Conservation (phyloP, 805 yeast species). For the Tetrapisispora iriomotensis region DNA sequence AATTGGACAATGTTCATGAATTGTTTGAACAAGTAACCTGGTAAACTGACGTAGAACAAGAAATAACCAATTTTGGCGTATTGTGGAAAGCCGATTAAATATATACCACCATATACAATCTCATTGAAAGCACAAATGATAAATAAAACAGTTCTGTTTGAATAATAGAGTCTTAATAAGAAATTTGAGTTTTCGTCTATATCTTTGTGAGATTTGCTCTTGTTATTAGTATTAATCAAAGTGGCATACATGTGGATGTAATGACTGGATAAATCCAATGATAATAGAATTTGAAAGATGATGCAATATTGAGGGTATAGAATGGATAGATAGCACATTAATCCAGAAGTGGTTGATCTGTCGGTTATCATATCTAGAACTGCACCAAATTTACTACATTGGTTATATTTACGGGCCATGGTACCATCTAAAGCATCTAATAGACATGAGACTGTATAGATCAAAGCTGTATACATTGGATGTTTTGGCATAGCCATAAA, state of each 20-base stretch:
- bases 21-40: slow-evolving; percentile 88
- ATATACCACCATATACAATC: slow-evolving; percentile 81
- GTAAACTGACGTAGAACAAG: slow-evolving; percentile 53
- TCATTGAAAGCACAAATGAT: slow-evolving; percentile 90
- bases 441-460: slow-evolving; percentile 82
- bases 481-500: slow-evolving; percentile 73
- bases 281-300: slow-evolving; percentile 72
- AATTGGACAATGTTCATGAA: slow-evolving; percentile 81
- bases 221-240: slow-evolving; percentile 59
- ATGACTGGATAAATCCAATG: slow-evolving; percentile 84
- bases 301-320: slow-evolving; percentile 51
- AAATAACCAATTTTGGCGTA: slow-evolving; percentile 47
- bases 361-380: slow-evolving; percentile 98
- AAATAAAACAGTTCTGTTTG: slow-evolving; percentile 74
- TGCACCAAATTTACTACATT: slow-evolving; percentile 89
- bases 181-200: slow-evolving; percentile 61
- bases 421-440: slow-evolving; percentile 95
- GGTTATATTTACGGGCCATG: slow-evolving; percentile 83
- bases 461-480: slow-evolving; percentile 65
- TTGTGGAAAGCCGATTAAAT: slow-evolving; percentile 53
- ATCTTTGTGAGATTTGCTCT: slow-evolving; percentile 56
- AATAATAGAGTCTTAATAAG: slow-evolving; percentile 77
- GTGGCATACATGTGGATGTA: slow-evolving; percentile 98
- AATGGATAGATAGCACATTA: slow-evolving; percentile 75
- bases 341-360: slow-evolving; percentile 91